phyloP scores from a whole-genome alignment of 2,329 filamentous ascomycete genomes.

The Beauveria rudraprayagi region DNA sequence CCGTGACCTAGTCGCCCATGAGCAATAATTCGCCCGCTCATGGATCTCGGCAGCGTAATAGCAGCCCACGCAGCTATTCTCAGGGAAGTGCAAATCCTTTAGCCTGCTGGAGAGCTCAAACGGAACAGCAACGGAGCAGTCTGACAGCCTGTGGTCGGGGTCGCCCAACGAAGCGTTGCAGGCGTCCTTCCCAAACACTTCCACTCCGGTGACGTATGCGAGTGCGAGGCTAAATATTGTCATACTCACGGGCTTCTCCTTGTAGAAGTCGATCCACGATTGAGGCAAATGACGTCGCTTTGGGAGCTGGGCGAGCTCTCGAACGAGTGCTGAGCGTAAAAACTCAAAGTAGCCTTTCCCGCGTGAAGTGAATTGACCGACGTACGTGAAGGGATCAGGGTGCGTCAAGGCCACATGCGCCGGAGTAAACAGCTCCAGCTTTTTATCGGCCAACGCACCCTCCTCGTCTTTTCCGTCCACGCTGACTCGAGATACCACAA shows the following conservation, averaged over 20 bases:
- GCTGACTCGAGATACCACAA: conserved; percentile 20
- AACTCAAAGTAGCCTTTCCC: background rate
- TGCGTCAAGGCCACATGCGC: background rate
- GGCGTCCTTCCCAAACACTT: conserved; percentile 15
- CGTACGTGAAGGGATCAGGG: conserved; percentile 3
- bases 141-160: conserved; percentile 12
- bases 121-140: conserved; percentile 22
- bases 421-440: background rate
- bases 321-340: background rate
- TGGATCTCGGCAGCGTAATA: conserved; percentile 19
- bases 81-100: conserved; percentile 16
- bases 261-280: conserved; percentile 20
- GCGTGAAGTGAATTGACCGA: background rate
- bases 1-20: background rate
- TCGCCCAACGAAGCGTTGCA: background rate
- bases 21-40: background rate
- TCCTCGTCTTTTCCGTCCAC: background rate
- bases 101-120: conserved; percentile 13
- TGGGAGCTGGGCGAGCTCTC: conserved; percentile 16
- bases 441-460: too few species aligned
- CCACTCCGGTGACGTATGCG: conserved; percentile 24
- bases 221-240: conserved; percentile 22
- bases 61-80: conserved; percentile 23
- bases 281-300: conserved; percentile 20
- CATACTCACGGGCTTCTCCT: conserved; percentile 14